Evolutionary conservation across 164 flowering plant genomes (phyloP).

Genomic region (Warburgia ugandensis): DNA sequence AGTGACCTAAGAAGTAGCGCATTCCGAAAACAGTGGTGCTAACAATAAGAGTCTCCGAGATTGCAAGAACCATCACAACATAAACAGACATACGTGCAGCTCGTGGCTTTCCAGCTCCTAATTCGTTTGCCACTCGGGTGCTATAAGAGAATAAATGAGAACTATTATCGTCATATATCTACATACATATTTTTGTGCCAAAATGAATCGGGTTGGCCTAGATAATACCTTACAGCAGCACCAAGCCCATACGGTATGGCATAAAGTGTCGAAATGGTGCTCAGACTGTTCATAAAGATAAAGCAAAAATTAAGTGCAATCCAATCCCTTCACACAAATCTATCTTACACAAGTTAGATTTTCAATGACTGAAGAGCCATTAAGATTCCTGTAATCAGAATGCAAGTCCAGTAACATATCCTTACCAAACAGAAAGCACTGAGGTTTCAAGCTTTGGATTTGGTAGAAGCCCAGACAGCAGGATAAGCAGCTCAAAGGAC

Average conservation of each 20-base stretch:
- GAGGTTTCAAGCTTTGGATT: conserved; percentile 77
- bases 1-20: conserved; percentile 55
- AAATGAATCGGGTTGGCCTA: neutral
- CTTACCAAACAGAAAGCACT: conserved; percentile 68
- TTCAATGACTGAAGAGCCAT: neutral
- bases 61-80: conserved; percentile 34
- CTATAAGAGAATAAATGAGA: conserved; percentile 22
- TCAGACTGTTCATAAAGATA: conserved; percentile 39
- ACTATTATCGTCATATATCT: neutral
- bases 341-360: neutral
- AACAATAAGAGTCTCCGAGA: conserved; percentile 29
- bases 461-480: conserved; percentile 67
- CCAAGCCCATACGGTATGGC: conserved; percentile 67
- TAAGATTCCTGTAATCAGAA: too few relatives aligned
- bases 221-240: conserved; percentile 76
- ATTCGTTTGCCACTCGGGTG: conserved; percentile 83
- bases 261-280: conserved; percentile 52
- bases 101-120: conserved; percentile 74
- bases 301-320: neutral
- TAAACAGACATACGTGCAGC: conserved; percentile 51
- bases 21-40: conserved; percentile 39
- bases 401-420: neutral
- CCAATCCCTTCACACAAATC: neutral
- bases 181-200: neutral
- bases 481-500: conserved; percentile 63